A percentile compares a stretch with the other conserved stretches of the same genome.
phyloP scores from a whole-genome alignment of 208 protist species.

The Wallacemonas collosoma region DNA sequence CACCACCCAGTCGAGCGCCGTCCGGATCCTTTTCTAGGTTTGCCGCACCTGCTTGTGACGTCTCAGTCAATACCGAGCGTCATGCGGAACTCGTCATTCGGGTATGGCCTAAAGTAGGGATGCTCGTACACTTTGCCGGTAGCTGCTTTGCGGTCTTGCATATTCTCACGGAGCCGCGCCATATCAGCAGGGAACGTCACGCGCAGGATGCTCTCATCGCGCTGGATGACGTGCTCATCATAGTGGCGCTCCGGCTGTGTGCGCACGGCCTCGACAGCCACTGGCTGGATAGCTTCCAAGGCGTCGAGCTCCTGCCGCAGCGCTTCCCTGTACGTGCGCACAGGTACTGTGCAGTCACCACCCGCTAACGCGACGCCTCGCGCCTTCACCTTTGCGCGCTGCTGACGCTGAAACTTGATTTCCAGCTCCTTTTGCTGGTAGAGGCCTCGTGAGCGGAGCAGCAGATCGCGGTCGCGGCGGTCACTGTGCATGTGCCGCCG shows the following conservation, averaged over 20 bases:
- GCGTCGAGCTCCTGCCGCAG: slow-evolving; percentile 23
- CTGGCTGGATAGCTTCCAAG: slow-evolving; percentile 23
- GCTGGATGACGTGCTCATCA: slow-evolving; percentile 37
- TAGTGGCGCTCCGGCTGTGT: slow-evolving; percentile 9
- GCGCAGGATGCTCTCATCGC: slow-evolving; percentile 46
- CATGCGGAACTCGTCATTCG: slow-evolving; percentile 24
- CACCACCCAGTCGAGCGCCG: no score
- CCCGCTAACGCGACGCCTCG: slow-evolving; percentile 3
- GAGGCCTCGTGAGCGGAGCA: slow-evolving; percentile 37
- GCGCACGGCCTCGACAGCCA: slow-evolving; percentile 7
- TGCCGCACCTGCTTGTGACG: not conserved
- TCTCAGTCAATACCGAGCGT: slow-evolving; percentile 39
- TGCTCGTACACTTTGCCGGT: slow-evolving; percentile 39
- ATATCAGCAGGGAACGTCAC: slow-evolving; percentile 30
- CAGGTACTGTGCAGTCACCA: slow-evolving; percentile 12
- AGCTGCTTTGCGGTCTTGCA: slow-evolving; percentile 22
- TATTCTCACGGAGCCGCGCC: slow-evolving; percentile 33
- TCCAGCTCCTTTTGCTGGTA: slow-evolving; percentile 62
- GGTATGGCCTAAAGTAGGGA: slow-evolving; percentile 39
- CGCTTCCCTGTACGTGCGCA: slow-evolving; percentile 14
- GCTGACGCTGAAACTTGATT: slow-evolving; percentile 24
- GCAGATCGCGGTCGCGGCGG: slow-evolving; percentile 40
- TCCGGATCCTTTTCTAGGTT: no score
- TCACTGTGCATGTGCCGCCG: slow-evolving; percentile 35
- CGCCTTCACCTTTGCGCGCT: slow-evolving; percentile 18